Base-by-base conservation (phyloP, 2,329 filamentous ascomycete genomes). In the Alternaria metachromatica region DNA sequence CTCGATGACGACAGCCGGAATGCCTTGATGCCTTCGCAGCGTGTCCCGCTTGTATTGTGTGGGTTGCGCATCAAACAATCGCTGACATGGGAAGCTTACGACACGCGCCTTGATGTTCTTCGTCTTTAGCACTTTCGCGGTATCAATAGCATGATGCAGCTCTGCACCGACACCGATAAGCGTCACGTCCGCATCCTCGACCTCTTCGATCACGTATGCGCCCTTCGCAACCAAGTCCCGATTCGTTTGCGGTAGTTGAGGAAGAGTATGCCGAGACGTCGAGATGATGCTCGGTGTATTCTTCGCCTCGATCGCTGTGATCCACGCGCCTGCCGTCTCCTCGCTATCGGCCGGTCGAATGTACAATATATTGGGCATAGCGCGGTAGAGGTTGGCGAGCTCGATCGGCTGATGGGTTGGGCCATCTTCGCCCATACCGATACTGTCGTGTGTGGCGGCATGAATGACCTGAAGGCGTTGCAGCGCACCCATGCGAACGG, bases 401-500 rank as follows among this genome's bases (percentile, higher is more conserved):
- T 84, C 87, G 21, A 90, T 84, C 2, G 88, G 87, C 72, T 90
- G 88, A 65, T 90, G 88, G 0, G 88, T 89, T 0, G 87, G 88
- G 0, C 87, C 88, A 63, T 89, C 84, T 68, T 89, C 84, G 2
- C 88, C 59, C 41, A 82, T 86, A 20, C 84, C 88, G 25, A 78
- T 77, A 85, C 61, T 62, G 49, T 89, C 87, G 25, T 90, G 88
- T 0, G 88, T 90, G 2, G 87, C 88, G 30, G 86, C 81, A 71
- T 89, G 87, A 55, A 90, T 88, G 26, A 82, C 80, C 56, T 87
- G 85, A 2, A 89, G 82, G 23, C 82, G 74, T 55, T 87, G 84
- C 2, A 88, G 80, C 4, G 87, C 87, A 8, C 86, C 87, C 87
- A 89, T 89, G 13, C 88, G 85, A 2, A 89, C 83, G 7, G 83